Evolutionary conservation across 2,329 filamentous ascomycete genomes (phyloP), one percentile per base, ranked within the genome.

Genomic region (Neoarthrinium moseri): DNA sequence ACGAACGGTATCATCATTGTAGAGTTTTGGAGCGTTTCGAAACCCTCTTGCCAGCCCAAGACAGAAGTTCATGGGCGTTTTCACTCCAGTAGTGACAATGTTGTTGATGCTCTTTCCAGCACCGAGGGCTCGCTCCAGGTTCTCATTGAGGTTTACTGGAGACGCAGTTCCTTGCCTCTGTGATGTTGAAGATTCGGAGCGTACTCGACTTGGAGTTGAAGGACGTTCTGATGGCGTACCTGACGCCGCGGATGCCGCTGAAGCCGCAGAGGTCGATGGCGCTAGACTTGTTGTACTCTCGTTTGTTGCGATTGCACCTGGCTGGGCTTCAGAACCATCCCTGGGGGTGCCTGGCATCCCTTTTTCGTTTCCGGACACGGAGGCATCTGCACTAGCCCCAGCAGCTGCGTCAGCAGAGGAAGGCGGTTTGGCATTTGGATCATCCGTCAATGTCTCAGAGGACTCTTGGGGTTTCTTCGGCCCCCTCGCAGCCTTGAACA

Each of bases 31-130:
- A 5, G 88, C 86, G 56, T 96, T 96, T 60, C 92, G 86, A 62
- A 96, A 95, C 0, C 91, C 91, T 63, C 87, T 87, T 1, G 91
- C 87, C 29, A 96, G 68, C 1, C 87, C 87, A 33, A 96, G 69
- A 32, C 88, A 89, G 52, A 96, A 86, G 62, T 95, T 89, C 76
- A 94, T 86, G 0, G 91, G 91, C 2, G 86, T 85, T 56, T 87
- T 89, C 48, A 92, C 74, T 5, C 87, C 81, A n/a, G 87, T 84
- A 10, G 78, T 78, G 5, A 91, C 81, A 38, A 94, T 85, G n/a
- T 83, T 80, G 18, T 81, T 78, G 27, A 91, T 77, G 2, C 85
- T 83, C 54, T 81, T 85, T 1, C 81, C 78, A 6, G 87, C 83
- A 37, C 80, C 81, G 11, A 87, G 69, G 2, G 82, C 83, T 21